Conservation (phyloP, 768 basidiomycete species). For the Amanita molliuscula region DNA sequence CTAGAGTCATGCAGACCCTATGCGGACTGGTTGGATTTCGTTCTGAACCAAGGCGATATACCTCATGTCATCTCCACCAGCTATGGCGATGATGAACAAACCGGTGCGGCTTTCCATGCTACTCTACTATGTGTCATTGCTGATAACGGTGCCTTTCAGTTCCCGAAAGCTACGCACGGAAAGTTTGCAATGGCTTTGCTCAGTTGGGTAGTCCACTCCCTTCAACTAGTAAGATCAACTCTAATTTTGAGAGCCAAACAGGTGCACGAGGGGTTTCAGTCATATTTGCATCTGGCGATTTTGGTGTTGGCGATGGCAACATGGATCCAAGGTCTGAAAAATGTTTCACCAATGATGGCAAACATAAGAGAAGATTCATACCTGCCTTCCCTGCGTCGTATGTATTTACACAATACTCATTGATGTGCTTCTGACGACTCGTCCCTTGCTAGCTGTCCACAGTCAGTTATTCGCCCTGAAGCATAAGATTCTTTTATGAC, state of each 20-base stretch:
- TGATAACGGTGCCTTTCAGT: conserved; percentile 23
- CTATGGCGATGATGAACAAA: conserved; percentile 62
- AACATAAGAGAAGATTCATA: conserved; percentile 39
- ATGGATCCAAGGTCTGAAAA: conserved; percentile 35
- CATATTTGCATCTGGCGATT: conserved; percentile 54
- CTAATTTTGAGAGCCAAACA: conserved; percentile 9
- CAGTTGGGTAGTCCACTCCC: conserved; percentile 34
- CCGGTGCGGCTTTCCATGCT: conserved; percentile 27
- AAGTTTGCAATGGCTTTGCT: conserved; percentile 48
- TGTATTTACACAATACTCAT: conserved; percentile 16
- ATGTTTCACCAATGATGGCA: conserved; percentile 52
- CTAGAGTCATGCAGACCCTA: conserved; percentile 16
- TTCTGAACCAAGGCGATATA: conserved; percentile 29
- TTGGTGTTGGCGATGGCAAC: conserved; percentile 54
- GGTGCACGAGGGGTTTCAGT: conserved; percentile 56
- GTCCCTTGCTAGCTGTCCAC: conserved; percentile 28
- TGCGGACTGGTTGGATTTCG: conserved; percentile 46
- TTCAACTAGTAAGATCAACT: not conserved
- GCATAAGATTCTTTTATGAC: not conserved
- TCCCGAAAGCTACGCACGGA: conserved; percentile 39
- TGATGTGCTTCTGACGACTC: conserved; percentile 13
- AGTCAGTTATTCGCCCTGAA: conserved; percentile 21
- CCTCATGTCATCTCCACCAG: conserved; percentile 58
- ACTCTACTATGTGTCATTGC: not conserved
- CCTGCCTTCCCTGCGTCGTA: conserved; percentile 49